A percentile compares a stretch with the other conserved stretches of the same genome.
Conservation (phyloP, 495 filamentous ascomycete species). For the Aspergillus funiculosus region DNA sequence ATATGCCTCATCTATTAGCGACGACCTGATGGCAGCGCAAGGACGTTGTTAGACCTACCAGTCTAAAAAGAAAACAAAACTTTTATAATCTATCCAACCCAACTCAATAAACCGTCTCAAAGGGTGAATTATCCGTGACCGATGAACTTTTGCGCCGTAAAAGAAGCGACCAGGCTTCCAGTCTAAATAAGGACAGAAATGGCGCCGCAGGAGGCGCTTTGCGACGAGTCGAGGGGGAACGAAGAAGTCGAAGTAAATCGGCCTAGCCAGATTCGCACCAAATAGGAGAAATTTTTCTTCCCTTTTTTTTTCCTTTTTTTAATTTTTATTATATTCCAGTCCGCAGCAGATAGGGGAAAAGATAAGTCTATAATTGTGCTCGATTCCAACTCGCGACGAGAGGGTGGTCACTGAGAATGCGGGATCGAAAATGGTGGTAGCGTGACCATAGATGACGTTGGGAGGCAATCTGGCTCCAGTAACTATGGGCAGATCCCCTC, state of each 20-base stretch:
- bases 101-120: slow-evolving; percentile 15
- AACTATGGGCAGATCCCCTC: slow-evolving; percentile 26
- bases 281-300: slow-evolving; percentile 6
- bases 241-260: slow-evolving; percentile 9
- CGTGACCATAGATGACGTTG: slow-evolving; percentile 39
- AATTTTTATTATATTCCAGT: slow-evolving; percentile 11
- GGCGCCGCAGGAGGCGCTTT: slow-evolving; percentile 13
- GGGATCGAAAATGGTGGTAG: slow-evolving; percentile 27
- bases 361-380: slow-evolving; percentile 14
- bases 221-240: slow-evolving; percentile 15
- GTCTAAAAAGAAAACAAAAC: slow-evolving; percentile 24
- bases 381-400: slow-evolving; percentile 17
- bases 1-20: slow-evolving; percentile 6
- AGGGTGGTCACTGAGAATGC: slow-evolving; percentile 20
- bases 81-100: slow-evolving; percentile 26
- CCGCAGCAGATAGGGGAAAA: slow-evolving; percentile 8
- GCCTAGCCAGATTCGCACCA: slow-evolving; percentile 11
- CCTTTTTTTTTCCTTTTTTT: slow-evolving; percentile 12
- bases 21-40: slow-evolving; percentile 1
- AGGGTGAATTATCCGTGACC: slow-evolving; percentile 18
- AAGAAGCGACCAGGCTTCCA: slow-evolving; percentile 35
- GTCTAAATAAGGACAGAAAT: slow-evolving; percentile 13
- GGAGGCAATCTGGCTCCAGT: slow-evolving; percentile 28
- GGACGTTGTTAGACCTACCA: slow-evolving; percentile 19
- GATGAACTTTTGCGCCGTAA: slow-evolving; percentile 15